These are phyloP conservation scores for Fusarium tanahbumbuense DNA, from an alignment of 2,329 filamentous ascomycete species.

Conservation along the genomic window DNA sequence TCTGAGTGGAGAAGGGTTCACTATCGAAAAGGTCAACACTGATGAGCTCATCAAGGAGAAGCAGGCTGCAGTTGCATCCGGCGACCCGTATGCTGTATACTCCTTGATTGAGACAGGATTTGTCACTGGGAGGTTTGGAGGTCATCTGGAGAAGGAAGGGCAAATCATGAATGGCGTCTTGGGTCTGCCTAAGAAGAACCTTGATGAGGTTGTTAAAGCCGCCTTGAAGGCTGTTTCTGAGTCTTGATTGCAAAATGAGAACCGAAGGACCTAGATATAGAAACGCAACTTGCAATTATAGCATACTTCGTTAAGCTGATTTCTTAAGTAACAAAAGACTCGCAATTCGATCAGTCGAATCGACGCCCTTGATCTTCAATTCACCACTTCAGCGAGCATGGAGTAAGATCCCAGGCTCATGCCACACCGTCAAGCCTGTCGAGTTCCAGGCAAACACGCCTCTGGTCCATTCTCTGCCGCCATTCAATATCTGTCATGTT, in stretches of 20 bases:
- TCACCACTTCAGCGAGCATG: not conserved
- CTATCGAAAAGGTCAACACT: slow-evolving; percentile 1
- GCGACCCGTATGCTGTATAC: not conserved
- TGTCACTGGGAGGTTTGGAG: not conserved
- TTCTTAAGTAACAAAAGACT: not conserved
- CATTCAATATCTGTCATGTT: too few relatives aligned
- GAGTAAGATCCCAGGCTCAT: not conserved
- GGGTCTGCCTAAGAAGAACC: not conserved
- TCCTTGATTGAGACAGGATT: slow-evolving; percentile 9
- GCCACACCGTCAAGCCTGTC: not conserved
- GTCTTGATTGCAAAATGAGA: not conserved
- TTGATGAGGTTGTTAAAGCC: not conserved
- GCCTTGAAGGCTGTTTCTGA: not conserved
- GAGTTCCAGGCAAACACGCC: too few relatives aligned
- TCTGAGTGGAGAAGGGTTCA: not conserved
- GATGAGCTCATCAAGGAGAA: not conserved
- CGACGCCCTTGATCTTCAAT: not conserved
- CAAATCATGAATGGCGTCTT: not conserved
- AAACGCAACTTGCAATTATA: not conserved
- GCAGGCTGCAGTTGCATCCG: not conserved
- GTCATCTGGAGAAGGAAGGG: slow-evolving; percentile 13
- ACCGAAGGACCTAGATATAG: not conserved
- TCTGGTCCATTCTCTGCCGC: too few relatives aligned
- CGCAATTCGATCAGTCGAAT: not conserved
- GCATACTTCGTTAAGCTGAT: not conserved